Percentiles rank a stretch among this genome's conserved stretches.
These are phyloP conservation scores for Globisporangium cederbergense DNA, from an alignment of 352 stramenopile genomes.

Conservation along the genomic window DNA sequence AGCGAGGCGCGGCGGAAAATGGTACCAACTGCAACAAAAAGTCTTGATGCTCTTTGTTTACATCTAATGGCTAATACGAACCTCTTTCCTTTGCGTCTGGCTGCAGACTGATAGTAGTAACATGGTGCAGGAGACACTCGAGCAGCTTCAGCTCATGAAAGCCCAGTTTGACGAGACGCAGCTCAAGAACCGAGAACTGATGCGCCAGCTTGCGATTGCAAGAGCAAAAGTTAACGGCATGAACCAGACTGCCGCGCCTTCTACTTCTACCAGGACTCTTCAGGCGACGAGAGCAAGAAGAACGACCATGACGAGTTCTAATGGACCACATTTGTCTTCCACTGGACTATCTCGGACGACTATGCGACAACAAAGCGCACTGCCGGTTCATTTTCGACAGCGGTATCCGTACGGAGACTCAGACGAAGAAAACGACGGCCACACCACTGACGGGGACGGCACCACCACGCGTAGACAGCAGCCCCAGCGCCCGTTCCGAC, in stretches of 20 bases:
- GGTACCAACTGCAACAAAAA: constrained; percentile 11
- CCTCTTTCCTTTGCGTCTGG: neutral
- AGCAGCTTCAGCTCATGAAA: constrained; percentile 59
- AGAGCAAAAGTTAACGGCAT: constrained; percentile 31
- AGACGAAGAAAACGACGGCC: constrained; percentile 18
- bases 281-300: constrained; percentile 1
- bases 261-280: neutral
- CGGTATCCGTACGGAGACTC: constrained; percentile 27
- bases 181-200: constrained; percentile 71
- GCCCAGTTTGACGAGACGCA: constrained; percentile 57
- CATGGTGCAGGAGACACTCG: constrained; percentile 49
- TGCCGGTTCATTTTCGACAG: constrained; percentile 25
- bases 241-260: neutral
- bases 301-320: neutral
- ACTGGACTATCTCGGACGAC: neutral
- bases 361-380: constrained; percentile 3
- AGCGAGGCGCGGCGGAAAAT: constrained; percentile 35
- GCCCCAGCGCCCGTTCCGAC: constrained; percentile 35
- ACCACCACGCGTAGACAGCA: constrained; percentile 2
- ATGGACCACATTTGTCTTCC: neutral
- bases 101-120: constrained; percentile 48
- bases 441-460: constrained; percentile 16
- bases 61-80: neutral
- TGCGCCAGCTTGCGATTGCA: constrained; percentile 68
- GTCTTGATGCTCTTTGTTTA: neutral